These are phyloP conservation scores for Solanum virginianum DNA, from an alignment of 257 asterid species.

Conservation along the genomic window DNA sequence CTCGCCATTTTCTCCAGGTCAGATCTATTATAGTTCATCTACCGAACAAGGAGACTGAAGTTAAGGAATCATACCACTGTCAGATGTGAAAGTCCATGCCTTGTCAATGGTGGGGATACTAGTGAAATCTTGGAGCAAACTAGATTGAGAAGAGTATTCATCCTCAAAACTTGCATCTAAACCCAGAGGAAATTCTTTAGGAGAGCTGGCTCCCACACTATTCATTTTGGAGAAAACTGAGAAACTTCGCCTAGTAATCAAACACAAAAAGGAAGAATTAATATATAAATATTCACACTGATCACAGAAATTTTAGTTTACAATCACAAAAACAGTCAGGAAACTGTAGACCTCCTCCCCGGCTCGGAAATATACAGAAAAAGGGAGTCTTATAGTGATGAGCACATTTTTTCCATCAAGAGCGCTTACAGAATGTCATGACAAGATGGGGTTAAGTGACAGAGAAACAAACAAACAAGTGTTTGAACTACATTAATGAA, in stretches of 20 bases:
- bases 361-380: not conserved
- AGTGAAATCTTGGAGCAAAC: conserved; percentile 60
- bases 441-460: not conserved
- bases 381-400: not conserved
- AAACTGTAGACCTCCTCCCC: not conserved
- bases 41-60: not conserved
- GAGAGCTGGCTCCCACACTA: conserved; percentile 20
- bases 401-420: not conserved
- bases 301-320: not conserved
- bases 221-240: conserved; percentile 26
- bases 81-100: conserved; percentile 79
- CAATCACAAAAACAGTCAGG: not conserved
- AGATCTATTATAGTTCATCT: not conserved
- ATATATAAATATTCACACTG: not conserved
- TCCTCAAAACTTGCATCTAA: conserved; percentile 40
- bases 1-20: too few relatives aligned
- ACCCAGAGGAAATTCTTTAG: conserved; percentile 22
- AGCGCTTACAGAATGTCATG: not conserved
- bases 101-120: conserved; percentile 71
- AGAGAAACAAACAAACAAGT: not conserved
- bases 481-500: not conserved
- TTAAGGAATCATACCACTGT: conserved; percentile 27
- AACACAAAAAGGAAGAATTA: not conserved
- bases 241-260: conserved; percentile 1
- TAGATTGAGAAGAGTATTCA: conserved; percentile 49